phyloP scores from a whole-genome alignment of 2,329 filamentous ascomycete species.

The Beauveria bassiana region DNA sequence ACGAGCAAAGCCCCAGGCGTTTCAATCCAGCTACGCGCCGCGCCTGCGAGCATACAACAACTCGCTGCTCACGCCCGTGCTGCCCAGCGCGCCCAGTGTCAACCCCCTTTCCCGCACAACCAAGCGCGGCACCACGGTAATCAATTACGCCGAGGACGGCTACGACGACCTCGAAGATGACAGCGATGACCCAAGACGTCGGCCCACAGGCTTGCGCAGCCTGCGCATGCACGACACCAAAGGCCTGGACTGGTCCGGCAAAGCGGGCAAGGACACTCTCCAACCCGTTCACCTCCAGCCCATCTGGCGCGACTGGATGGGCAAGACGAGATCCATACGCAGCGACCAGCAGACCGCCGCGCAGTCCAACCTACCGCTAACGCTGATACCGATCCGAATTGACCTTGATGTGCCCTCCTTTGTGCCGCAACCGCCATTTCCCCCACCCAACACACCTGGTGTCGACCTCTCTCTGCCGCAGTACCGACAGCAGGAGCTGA shows the following conservation, averaged over 20 bases:
- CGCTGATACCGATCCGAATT: slow-evolving; percentile 90
- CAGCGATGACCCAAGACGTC: slow-evolving; percentile 67
- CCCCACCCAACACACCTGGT: slow-evolving; percentile 51
- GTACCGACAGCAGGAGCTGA: slow-evolving; percentile 71
- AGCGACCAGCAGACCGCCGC: slow-evolving; percentile 54
- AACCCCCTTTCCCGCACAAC: slow-evolving; percentile 74
- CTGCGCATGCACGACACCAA: slow-evolving; percentile 67
- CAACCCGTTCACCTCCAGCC: slow-evolving; percentile 78
- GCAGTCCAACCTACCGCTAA: slow-evolving; percentile 72
- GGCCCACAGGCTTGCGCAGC: slow-evolving; percentile 77
- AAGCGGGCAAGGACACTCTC: slow-evolving; percentile 73
- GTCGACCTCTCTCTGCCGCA: slow-evolving; percentile 68
- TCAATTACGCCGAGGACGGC: slow-evolving; percentile 97
- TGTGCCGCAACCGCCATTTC: slow-evolving; percentile 57
- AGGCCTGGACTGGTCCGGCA: slow-evolving; percentile 59
- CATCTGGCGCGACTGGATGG: slow-evolving; percentile 94
- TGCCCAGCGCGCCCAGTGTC: slow-evolving; percentile 58
- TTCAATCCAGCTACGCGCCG: slow-evolving; percentile 85
- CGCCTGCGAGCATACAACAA: slow-evolving; percentile 87
- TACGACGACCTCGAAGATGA: slow-evolving; percentile 73
- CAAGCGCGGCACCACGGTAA: slow-evolving; percentile 90
- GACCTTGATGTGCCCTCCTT: slow-evolving; percentile 85
- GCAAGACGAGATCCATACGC: slow-evolving; percentile 52
- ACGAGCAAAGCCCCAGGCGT: slow-evolving; percentile 64
- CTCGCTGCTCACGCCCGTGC: slow-evolving; percentile 77